These are phyloP conservation scores for Melanomma pulvis-pyrius DNA, from an alignment of 495 filamentous ascomycete genomes.

Conservation along the genomic window DNA sequence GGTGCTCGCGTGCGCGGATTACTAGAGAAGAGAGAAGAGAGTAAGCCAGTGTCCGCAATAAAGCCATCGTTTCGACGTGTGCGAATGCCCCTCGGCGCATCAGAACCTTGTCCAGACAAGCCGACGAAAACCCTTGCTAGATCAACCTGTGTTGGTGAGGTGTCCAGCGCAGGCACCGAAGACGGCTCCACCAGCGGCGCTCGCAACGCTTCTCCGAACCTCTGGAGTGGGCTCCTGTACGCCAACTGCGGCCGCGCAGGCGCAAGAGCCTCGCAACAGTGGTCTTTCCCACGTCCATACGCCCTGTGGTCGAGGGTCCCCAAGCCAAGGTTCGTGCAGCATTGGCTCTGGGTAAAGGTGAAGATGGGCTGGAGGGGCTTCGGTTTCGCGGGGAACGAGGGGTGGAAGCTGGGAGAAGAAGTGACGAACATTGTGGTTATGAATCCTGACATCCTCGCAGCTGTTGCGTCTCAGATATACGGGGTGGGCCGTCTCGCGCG, in stretches of 20 bases:
- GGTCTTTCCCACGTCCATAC: not conserved
- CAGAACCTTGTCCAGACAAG: not conserved
- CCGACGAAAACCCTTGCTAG: not conserved
- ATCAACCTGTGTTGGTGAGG: conserved; percentile 12
- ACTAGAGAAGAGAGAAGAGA: conserved; percentile 53
- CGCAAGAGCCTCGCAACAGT: conserved; percentile 9
- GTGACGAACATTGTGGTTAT: conserved; percentile 72
- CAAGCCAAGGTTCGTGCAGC: conserved; percentile 36
- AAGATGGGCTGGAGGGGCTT: conserved; percentile 45
- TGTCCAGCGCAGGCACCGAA: not conserved
- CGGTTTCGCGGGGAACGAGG: conserved; percentile 41
- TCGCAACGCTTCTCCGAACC: conserved; percentile 29
- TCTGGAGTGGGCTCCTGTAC: conserved; percentile 35
- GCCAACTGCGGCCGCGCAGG: conserved; percentile 20
- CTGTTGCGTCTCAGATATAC: conserved; percentile 15
- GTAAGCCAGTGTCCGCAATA: conserved; percentile 45
- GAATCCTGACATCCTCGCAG: conserved; percentile 62
- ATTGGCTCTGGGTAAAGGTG: conserved; percentile 42
- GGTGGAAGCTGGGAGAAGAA: conserved; percentile 43
- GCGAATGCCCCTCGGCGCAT: not conserved
- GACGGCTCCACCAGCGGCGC: not conserved
- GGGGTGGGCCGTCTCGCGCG: conserved; percentile 6
- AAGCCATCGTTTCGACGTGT: conserved; percentile 12
- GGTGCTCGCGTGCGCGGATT: conserved; percentile 83
- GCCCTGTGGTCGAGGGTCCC: conserved; percentile 7